A percentile compares a stretch with the other conserved stretches of the same genome.
These are phyloP conservation scores for Mycena epipterygia DNA, from an alignment of 768 basidiomycete species.

Conservation along the genomic window DNA sequence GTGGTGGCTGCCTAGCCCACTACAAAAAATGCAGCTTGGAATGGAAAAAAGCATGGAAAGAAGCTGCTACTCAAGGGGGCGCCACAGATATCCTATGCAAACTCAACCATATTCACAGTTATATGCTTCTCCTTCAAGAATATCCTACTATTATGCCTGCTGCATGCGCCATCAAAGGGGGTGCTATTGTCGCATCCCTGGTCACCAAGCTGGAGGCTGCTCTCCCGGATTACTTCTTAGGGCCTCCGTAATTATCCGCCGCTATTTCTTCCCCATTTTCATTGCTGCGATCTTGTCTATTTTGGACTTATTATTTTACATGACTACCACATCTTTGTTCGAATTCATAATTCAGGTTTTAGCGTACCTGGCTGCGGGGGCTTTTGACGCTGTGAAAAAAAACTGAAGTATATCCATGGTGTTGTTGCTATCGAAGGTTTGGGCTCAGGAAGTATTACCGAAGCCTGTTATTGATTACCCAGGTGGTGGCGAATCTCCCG, in stretches of 20 bases:
- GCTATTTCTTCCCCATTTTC: too few relatives aligned
- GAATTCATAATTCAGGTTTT: too few relatives aligned
- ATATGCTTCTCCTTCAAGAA: too few relatives aligned
- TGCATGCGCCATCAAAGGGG: neutral
- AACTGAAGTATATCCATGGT: too few relatives aligned
- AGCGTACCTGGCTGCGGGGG: too few relatives aligned
- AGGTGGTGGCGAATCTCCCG: neutral
- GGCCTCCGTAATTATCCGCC: neutral
- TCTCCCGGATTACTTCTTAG: constrained; percentile 15
- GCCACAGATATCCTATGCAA: constrained; percentile 1
- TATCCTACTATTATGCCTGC: neutral
- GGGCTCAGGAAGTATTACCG: too few relatives aligned
- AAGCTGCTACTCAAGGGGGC: neutral
- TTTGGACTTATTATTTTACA: too few relatives aligned
- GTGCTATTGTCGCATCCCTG: neutral
- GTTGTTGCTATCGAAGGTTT: too few relatives aligned
- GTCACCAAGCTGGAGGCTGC: neutral
- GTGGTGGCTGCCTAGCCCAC: neutral
- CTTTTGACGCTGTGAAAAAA: too few relatives aligned
- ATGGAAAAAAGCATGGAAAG: neutral
- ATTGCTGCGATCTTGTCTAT: too few relatives aligned
- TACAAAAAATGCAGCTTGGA: neutral
- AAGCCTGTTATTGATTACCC: neutral
- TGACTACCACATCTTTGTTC: too few relatives aligned
- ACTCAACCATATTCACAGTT: neutral